A percentile compares a stretch with the other conserved stretches of the same genome.
Evolutionary conservation across 177 flowering plant species (phyloP).

Genomic region (Telopea speciosissima): DNA sequence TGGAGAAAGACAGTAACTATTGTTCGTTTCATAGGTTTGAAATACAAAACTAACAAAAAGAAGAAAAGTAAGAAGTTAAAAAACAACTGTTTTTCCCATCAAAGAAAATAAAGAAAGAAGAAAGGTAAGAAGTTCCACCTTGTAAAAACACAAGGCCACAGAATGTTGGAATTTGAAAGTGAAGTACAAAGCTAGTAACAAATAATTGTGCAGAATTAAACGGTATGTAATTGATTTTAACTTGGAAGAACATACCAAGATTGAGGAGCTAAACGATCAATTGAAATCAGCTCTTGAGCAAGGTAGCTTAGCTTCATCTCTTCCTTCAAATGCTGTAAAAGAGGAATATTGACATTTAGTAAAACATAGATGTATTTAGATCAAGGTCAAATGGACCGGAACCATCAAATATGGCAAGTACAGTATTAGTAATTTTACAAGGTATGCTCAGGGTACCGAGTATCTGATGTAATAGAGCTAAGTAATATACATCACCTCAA

Average conservation of each 20-base stretch:
- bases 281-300: constrained; percentile 84
- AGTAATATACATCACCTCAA: background rate
- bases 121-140: background rate
- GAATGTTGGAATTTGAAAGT: background rate
- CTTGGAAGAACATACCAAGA: constrained; percentile 55
- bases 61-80: too few relatives aligned
- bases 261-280: constrained; percentile 95
- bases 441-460: too few relatives aligned
- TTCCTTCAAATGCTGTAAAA: constrained; percentile 88
- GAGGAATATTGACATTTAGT: background rate
- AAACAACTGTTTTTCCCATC: too few relatives aligned
- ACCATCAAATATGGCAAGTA: background rate
- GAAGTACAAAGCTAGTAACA: background rate
- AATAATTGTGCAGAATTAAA: too few relatives aligned
- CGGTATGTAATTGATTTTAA: too few relatives aligned
- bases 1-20: background rate
- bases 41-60: background rate
- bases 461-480: background rate
- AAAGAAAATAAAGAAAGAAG: background rate
- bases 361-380: background rate
- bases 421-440: background rate
- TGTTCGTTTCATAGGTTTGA: background rate
- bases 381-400: background rate
- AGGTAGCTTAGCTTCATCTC: constrained; percentile 97
- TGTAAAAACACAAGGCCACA: background rate